A percentile compares a stretch with the other conserved stretches of the same genome.
Conservation (phyloP, 2,329 filamentous ascomycete genomes). For the Fusarium xyrophilum region DNA sequence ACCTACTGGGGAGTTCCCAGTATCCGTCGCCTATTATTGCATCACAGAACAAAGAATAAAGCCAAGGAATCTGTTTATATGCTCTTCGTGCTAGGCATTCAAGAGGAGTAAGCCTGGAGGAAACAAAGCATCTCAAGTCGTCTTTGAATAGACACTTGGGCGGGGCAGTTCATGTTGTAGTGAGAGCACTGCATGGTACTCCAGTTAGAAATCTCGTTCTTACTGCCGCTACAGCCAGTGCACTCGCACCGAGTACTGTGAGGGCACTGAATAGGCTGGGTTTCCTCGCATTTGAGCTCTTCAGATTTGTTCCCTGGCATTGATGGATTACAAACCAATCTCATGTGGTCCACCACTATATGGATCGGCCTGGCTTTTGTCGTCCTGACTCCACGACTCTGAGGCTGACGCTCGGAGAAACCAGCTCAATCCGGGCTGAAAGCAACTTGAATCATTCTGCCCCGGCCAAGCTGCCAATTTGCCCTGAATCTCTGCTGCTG, state of each 20-base stretch:
- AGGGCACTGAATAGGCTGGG: neutral
- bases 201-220: neutral
- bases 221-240: neutral
- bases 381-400: neutral
- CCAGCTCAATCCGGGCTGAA: neutral
- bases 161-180: neutral
- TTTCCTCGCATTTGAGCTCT: too few relatives aligned
- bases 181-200: neutral
- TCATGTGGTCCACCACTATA: neutral
- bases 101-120: neutral
- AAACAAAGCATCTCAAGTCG: neutral
- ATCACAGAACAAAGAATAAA: too few relatives aligned
- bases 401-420: neutral
- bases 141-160: neutral
- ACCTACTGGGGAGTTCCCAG: too few relatives aligned
- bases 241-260: neutral
- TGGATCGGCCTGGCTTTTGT: neutral
- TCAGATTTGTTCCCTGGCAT: fast-evolving
- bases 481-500: neutral
- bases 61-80: too few relatives aligned
- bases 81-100: too few relatives aligned
- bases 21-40: too few relatives aligned
- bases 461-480: neutral
- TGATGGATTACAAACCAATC: neutral
- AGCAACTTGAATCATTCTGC: fast-evolving